Evolutionary conservation across 768 basidiomycete genomes (phyloP), one percentile per base, ranked within the genome.

Genomic region (Podaxis mareebaensis): DNA sequence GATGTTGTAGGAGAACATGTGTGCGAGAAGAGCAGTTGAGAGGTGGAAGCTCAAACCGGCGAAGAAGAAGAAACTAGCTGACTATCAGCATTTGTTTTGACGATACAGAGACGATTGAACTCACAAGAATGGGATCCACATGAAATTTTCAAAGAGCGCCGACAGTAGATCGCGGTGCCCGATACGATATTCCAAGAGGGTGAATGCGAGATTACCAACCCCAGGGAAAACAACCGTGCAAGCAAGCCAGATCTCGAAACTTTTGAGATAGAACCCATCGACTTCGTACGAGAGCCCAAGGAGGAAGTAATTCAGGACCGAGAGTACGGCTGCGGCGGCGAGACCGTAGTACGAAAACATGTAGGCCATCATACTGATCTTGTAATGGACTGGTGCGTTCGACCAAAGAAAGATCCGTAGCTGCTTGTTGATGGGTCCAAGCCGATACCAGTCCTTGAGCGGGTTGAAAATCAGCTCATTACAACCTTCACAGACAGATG

Each of bases 391-490:
- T 5, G 91, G 91, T 0, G 90, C 90, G 42, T 68, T 72, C 0
- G 88, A 90, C 92, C 92, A 93, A 39, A 92, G 67, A 77, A 93
- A 93, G 38, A 75, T 80, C 53, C 88, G 87, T 8, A 93, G 81
- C 71, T 93, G 91, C 70, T 89, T 88, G 56, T 85, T 95, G 75
- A 96, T 89, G 0, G 94, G 94, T 4, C 94, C 94, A 65, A 83
- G 75, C 58, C 78, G 78, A 83, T 86, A 89, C 93, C 93, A 95
- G 24, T 85, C 73, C 58, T 84, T 81, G 63, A 95, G 67, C 0
- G 95, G 95, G 69, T 95, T 87, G 83, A 96, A 95, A 64, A 95
- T 83, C 54, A 96, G 81, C 74, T 91, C 90, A 69, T 85, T 88
- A 71, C 87, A 89, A 2, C 88, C 87, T 86, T 65, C n/a, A 20